Conservation (phyloP, 768 basidiomycete species). For the Mycena maculata region DNA sequence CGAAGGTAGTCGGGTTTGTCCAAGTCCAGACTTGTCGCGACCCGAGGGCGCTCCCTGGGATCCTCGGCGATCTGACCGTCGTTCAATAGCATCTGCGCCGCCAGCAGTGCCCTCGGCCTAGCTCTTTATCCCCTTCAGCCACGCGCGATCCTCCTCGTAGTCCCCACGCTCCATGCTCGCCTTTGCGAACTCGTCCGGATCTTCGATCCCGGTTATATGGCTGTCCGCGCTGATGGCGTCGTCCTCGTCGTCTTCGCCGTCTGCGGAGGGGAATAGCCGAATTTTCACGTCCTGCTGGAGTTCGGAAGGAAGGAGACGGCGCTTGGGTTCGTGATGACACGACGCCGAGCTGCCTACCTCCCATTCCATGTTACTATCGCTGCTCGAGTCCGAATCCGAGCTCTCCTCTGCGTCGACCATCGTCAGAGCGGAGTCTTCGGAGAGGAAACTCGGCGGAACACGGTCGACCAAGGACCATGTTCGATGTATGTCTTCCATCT, state of each 20-base stretch:
- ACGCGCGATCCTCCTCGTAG: background rate
- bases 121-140: background rate
- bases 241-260: constrained; percentile 7
- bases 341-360: background rate
- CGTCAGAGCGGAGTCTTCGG: constrained; percentile 1
- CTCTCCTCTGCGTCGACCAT: constrained; percentile 1
- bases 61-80: constrained; percentile 8
- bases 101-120: constrained; percentile 1
- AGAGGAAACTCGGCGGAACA: constrained; percentile 15
- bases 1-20: background rate
- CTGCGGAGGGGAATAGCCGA: background rate
- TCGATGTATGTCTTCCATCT: background rate
- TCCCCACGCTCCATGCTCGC: constrained; percentile 5
- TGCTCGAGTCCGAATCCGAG: background rate
- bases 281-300: background rate
- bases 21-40: constrained; percentile 18
- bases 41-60: constrained; percentile 12
- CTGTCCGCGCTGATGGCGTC: constrained; percentile 22
- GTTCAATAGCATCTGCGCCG: background rate
- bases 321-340: background rate
- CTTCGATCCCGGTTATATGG: constrained; percentile 20
- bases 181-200: constrained; percentile 17
- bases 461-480: background rate
- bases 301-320: constrained; percentile 12
- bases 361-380: constrained; percentile 1